Percentiles rank a stretch among this genome's conserved stretches.
phyloP scores from a whole-genome alignment of 2,329 filamentous ascomycete species.

The Ophiostoma novo-ulmi region DNA sequence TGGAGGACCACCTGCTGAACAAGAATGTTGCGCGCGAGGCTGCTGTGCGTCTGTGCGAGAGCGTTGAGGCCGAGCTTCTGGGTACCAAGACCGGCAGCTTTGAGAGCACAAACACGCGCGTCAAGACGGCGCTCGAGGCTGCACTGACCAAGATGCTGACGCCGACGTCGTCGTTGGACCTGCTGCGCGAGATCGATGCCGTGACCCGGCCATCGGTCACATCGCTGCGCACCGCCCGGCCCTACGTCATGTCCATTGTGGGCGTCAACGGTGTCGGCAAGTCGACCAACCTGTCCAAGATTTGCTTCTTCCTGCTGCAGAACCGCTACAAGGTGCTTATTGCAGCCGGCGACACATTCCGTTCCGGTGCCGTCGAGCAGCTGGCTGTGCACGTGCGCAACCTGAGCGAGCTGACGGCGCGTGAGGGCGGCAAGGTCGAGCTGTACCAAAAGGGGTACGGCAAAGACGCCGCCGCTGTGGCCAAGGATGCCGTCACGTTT shows the following conservation, averaged over 20 bases:
- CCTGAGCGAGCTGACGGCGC: constrained; percentile 76
- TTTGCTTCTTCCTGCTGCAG: constrained; percentile 94
- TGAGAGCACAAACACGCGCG: constrained; percentile 75
- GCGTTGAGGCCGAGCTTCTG: constrained; percentile 82
- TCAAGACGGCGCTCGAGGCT: constrained; percentile 82
- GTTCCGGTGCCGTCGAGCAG: constrained; percentile 94
- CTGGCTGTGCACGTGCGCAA: constrained; percentile 92
- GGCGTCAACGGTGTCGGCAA: constrained; percentile 98
- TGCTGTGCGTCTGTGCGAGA: constrained; percentile 82
- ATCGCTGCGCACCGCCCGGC: constrained; percentile 61
- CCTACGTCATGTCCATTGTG: constrained; percentile 96
- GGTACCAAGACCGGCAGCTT: constrained; percentile 90
- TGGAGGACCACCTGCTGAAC: constrained; percentile 89
- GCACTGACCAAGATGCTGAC: constrained; percentile 94
- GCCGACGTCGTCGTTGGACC: constrained; percentile 87
- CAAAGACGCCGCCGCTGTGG: constrained; percentile 92
- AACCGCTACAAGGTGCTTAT: constrained; percentile 96
- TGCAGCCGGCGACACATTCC: constrained; percentile 92
- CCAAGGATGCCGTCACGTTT: constrained; percentile 83
- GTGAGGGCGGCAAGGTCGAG: constrained; percentile 77
- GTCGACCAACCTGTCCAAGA: constrained; percentile 95
- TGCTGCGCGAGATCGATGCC: constrained; percentile 85
- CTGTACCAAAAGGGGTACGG: constrained; percentile 97
- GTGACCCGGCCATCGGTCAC: constrained; percentile 63
- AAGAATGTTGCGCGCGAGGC: constrained; percentile 97